phyloP scores from a whole-genome alignment of 108 stramenopile genomes.

The Skeletonema costatum region DNA sequence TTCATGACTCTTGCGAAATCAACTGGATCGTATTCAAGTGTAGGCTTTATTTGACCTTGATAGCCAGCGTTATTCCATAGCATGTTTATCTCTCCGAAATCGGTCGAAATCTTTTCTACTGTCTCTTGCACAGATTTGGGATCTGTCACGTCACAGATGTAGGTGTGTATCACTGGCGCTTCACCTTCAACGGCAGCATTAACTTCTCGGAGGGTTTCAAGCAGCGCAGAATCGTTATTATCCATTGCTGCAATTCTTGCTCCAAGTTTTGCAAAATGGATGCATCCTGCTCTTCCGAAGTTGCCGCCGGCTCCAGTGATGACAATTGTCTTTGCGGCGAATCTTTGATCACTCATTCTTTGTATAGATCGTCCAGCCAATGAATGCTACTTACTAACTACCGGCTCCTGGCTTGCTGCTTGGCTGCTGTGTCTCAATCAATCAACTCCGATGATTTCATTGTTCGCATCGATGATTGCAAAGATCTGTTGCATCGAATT shows the following conservation, averaged over 20 bases:
- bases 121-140: constrained; percentile 52
- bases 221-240: constrained; percentile 51
- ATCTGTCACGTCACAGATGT: constrained; percentile 78
- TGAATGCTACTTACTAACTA: too few species aligned
- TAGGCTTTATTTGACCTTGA: constrained; percentile 88
- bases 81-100: constrained; percentile 66
- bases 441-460: too few species aligned
- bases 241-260: constrained; percentile 85
- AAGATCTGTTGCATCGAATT: too few species aligned
- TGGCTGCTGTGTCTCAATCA: too few species aligned
- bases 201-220: constrained; percentile 52
- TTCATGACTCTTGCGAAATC: constrained; percentile 90
- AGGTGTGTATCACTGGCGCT: constrained; percentile 2
- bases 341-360: not conserved
- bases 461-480: too few species aligned
- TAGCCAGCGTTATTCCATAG: constrained; percentile 97
- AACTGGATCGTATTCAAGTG: constrained; percentile 74
- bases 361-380: not conserved
- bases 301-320: constrained; percentile 90
- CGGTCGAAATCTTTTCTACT: constrained; percentile 21
- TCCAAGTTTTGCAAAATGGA: constrained; percentile 79
- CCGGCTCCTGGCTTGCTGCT: too few species aligned
- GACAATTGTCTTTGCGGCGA: constrained; percentile 61
- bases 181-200: constrained; percentile 1
- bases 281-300: constrained; percentile 83